A percentile compares a stretch with the other conserved stretches of the same genome.
phyloP scores from a whole-genome alignment of 345 rosid genomes.

The Eucalyptus pauciflora region DNA sequence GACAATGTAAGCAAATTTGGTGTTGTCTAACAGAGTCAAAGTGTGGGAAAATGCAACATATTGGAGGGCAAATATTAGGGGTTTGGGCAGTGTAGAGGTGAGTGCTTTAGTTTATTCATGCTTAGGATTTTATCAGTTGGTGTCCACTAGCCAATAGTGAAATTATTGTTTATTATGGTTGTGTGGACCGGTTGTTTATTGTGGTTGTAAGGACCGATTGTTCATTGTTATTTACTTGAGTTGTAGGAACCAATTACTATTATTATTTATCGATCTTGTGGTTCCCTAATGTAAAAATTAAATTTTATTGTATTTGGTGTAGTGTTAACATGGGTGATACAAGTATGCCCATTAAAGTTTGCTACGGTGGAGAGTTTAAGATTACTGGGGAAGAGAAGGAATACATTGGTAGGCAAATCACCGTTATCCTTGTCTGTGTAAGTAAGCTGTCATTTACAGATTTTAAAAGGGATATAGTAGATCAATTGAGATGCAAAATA shows the following conservation, averaged over 20 bases:
- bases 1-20: background rate
- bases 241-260: background rate
- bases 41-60: background rate
- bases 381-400: background rate
- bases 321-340: background rate
- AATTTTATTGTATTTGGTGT: no score
- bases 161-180: no score
- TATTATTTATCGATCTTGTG: no score
- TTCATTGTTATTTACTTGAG: background rate
- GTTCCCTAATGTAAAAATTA: no score
- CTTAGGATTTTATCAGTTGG: background rate
- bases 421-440: fast-evolving
- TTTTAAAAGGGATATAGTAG: no score
- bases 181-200: no score
- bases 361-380: background rate
- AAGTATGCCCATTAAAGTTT: background rate
- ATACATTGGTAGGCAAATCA: background rate
- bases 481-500: no score
- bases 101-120: background rate
- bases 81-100: background rate
- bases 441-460: no score
- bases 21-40: background rate
- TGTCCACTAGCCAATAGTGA: background rate
- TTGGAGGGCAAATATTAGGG: background rate
- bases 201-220: no score